These are phyloP conservation scores for Spathaspora hagerdaliae DNA, from an alignment of 805 yeast genomes.

Conservation along the genomic window DNA sequence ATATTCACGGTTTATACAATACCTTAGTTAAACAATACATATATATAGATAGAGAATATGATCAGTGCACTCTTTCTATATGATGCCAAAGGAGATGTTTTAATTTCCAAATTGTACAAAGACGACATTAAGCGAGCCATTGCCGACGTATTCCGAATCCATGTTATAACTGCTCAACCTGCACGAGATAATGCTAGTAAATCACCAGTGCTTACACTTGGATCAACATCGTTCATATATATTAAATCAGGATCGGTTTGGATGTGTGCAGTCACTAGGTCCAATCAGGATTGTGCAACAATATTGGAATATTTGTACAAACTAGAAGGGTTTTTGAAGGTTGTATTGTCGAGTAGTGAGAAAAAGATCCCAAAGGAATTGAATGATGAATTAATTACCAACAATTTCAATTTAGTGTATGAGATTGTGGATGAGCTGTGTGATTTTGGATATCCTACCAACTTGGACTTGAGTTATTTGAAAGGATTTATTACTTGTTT, in stretches of 20 bases:
- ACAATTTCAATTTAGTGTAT: conserved; percentile 65
- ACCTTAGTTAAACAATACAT: no score
- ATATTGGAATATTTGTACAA: conserved; percentile 76
- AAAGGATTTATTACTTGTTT: conserved; percentile 10
- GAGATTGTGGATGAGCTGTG: conserved; percentile 74
- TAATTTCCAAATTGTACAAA: conserved; percentile 68
- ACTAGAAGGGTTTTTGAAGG: conserved; percentile 50
- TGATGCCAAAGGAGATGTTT: conserved; percentile 77
- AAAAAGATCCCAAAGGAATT: conserved; percentile 9
- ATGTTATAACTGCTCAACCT: conserved; percentile 57
- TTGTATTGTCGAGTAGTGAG: conserved; percentile 11
- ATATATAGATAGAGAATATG: conserved; percentile 42
- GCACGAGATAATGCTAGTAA: conserved; percentile 19
- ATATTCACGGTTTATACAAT: no score
- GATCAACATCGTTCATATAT: conserved; percentile 87
- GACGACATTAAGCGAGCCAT: conserved; percentile 76
- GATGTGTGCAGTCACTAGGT: conserved; percentile 85
- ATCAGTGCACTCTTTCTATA: conserved; percentile 78
- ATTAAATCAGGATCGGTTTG: conserved; percentile 62
- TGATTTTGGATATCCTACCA: conserved; percentile 76
- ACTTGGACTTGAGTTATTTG: conserved; percentile 45
- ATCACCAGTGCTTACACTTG: conserved; percentile 65
- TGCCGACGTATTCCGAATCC: conserved; percentile 87
- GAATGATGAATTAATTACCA: conserved; percentile 44
- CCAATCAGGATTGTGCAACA: conserved; percentile 79